Conservation (phyloP, 768 basidiomycete species). For the Pleurotus tuoliensis region DNA sequence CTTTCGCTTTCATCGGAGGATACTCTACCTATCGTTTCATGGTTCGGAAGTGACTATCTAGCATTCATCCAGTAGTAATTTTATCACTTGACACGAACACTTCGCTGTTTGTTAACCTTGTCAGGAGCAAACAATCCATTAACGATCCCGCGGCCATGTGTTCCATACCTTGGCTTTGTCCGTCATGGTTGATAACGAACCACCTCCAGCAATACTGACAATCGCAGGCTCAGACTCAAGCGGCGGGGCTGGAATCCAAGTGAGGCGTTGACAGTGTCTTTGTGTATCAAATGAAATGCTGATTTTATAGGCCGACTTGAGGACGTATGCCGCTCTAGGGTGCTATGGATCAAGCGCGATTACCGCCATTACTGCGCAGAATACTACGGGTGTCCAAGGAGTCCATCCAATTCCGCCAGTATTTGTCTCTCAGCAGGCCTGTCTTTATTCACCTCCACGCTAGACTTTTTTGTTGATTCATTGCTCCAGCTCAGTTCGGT, state of each 20-base stretch:
- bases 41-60: constrained; percentile 36
- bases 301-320: constrained; percentile 69
- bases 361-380: constrained; percentile 88
- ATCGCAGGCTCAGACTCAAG: constrained; percentile 82
- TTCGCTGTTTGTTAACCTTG: not conserved
- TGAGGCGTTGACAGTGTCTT: constrained; percentile 22
- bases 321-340: constrained; percentile 72
- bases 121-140: not conserved
- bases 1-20: constrained; percentile 79
- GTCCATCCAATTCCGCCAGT: constrained; percentile 63
- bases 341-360: constrained; percentile 81
- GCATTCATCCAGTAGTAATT: not conserved
- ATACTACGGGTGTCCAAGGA: constrained; percentile 78
- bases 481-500: constrained; percentile 61
- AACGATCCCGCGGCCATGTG: not conserved
- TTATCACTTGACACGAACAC: not conserved
- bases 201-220: constrained; percentile 43
- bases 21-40: constrained; percentile 79
- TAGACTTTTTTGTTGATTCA: not conserved
- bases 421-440: constrained; percentile 71
- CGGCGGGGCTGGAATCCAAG: constrained; percentile 90
- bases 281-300: not conserved
- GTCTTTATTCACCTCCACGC: not conserved
- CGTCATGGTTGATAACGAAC: constrained; percentile 1
- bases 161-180: not conserved